Evolutionary conservation across 331 rosid genomes (phyloP), one percentile per base, ranked within the genome.

Genomic region (Quercus tomentella): DNA sequence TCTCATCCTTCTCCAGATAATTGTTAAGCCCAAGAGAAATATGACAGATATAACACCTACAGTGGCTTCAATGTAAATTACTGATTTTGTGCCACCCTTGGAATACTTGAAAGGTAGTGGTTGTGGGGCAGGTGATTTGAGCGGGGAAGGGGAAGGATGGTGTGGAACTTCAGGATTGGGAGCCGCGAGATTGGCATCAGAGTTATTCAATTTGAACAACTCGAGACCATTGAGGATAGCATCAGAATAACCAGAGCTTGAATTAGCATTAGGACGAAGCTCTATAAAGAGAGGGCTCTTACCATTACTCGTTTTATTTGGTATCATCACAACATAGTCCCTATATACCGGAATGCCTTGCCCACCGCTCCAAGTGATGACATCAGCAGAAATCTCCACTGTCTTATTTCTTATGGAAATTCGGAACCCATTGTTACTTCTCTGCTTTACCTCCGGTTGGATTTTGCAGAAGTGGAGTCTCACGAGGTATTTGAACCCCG

Each of bases 391-490:
- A 0, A 7, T 0, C 4, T 76, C 89, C 0, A 83, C 87, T 1
- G 68, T 2, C 14, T 45, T 28, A 22, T 79, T 66, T 0, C 20
- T 66, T 9, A 93, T 25, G 77, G 81, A 89, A 1, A 89, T 79
- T 1, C 0, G 1, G 74, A 89, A 93, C 1, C 1, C 55, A 4
- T 86, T 70, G 0, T 70, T 58, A 5, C 43, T 1, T 0, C 1
- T 0, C 0, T 0, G 0, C 0, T 0, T 21, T 2, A 84, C 61
- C 0, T 4, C 0, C 0, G 33, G n/a, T 1, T 82, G 12, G n/a
- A 89, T 76, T 76, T 89, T 86, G 26, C 92, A 93, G 21, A 89
- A 89, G 23, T 91, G 97, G 9, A 91, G 87, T 12, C 97, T 76
- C 14, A 89, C 2, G 72, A 91, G 56, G 84, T 91, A 91, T 41